Percentiles rank a stretch among this genome's conserved stretches.
These are phyloP conservation scores for Gilbertella persicaria DNA, from an alignment of 371 early-diverging fungal genomes.

Conservation along the genomic window DNA sequence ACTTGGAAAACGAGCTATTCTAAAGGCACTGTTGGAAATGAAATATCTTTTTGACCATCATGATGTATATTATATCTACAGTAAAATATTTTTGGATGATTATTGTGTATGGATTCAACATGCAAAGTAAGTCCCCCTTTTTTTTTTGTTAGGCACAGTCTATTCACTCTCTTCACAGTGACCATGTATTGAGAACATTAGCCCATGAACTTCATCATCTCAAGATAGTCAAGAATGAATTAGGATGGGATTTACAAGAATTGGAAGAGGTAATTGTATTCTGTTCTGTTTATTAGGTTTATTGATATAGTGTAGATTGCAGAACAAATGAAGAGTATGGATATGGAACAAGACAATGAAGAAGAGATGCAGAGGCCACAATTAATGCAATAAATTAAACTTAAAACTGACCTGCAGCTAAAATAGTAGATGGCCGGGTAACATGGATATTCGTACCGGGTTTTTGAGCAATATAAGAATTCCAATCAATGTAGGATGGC, in stretches of 20 bases:
- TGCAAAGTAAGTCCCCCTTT: constrained; percentile 41
- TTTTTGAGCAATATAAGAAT: constrained; percentile 12
- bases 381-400: constrained; percentile 3
- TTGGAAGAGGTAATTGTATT: constrained; percentile 56
- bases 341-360: constrained; percentile 9
- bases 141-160: neutral
- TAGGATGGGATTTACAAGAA: constrained; percentile 77
- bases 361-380: constrained; percentile 19
- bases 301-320: constrained; percentile 9
- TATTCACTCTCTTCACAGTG: constrained; percentile 40
- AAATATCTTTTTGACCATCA: constrained; percentile 83
- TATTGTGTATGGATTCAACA: constrained; percentile 97
- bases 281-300: neutral
- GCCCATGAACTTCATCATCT: constrained; percentile 81
- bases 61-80: constrained; percentile 84
- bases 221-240: constrained; percentile 61
- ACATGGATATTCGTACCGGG: neutral
- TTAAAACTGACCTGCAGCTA: neutral
- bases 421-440: neutral
- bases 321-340: constrained; percentile 16
- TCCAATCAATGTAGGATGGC: constrained; percentile 11
- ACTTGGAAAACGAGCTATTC: constrained; percentile 79
- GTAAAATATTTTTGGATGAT: constrained; percentile 89
- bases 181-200: constrained; percentile 68
- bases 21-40: constrained; percentile 78